Evolutionary conservation across 345 rosid genomes (phyloP).

Genomic region (Gossypium arboreum): DNA sequence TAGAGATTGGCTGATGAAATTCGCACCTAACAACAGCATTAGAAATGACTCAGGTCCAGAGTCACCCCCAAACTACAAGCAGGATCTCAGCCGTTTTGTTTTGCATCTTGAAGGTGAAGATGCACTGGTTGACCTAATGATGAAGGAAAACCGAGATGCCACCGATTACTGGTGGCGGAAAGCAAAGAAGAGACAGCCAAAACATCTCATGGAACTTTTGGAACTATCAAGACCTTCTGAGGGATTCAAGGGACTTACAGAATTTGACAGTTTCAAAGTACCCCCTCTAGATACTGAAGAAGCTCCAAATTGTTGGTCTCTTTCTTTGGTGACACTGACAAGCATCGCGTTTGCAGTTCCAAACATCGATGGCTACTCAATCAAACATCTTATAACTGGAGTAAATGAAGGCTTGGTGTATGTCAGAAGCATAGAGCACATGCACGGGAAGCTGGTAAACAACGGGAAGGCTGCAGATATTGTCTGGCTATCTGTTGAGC

Average conservation of each 20-base stretch:
- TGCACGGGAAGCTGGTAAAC: conserved; percentile 33
- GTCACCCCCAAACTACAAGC: conserved; percentile 25
- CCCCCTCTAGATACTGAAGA: conserved; percentile 45
- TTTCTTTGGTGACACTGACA: conserved; percentile 68
- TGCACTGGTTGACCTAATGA: conserved; percentile 50
- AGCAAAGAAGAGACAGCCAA: conserved; percentile 54
- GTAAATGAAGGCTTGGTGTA: conserved; percentile 58
- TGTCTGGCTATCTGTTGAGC: conserved; percentile 65
- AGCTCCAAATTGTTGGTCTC: conserved; percentile 85
- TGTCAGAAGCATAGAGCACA: conserved; percentile 49
- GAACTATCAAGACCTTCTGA: conserved; percentile 35
- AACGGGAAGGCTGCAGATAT: conserved; percentile 52
- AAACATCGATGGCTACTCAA: conserved; percentile 23
- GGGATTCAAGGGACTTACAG: conserved; percentile 53
- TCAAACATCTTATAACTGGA: conserved; percentile 37
- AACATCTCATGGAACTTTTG: conserved; percentile 47
- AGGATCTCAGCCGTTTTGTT: conserved; percentile 59
- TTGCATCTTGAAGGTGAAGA: conserved; percentile 87
- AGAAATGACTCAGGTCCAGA: conserved; percentile 37
- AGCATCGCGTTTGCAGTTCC: conserved; percentile 69
- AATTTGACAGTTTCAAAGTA: conserved; percentile 54
- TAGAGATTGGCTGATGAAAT: conserved; percentile 20
- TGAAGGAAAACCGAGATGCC: conserved; percentile 54
- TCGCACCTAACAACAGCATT: conserved; percentile 23
- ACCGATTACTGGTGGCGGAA: conserved; percentile 52